Conservation (phyloP, 345 rosid species). For the Populus tremula region DNA sequence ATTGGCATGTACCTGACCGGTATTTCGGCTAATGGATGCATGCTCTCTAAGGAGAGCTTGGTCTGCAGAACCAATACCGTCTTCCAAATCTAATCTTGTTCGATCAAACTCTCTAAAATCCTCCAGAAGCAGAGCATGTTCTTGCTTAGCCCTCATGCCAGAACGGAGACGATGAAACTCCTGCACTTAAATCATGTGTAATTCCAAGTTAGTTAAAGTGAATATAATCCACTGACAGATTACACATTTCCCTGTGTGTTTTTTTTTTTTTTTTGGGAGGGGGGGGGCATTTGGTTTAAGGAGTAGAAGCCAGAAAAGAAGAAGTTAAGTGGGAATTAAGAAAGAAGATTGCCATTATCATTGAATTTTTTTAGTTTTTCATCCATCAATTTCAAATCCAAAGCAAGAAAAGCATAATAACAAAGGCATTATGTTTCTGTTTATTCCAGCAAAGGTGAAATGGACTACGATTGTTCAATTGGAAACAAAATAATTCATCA, state of each 20-base stretch:
- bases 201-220: constrained; percentile 22
- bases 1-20: constrained; percentile 63
- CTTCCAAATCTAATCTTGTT: constrained; percentile 88
- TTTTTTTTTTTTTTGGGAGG: background rate
- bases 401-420: too few relatives aligned
- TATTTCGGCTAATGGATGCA: constrained; percentile 69
- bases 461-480: background rate
- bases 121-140: constrained; percentile 91
- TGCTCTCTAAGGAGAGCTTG: constrained; percentile 82
- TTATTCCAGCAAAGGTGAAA: background rate
- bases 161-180: constrained; percentile 91
- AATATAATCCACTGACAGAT: background rate
- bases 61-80: constrained; percentile 64
- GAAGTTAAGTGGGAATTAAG: background rate
- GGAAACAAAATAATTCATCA: background rate
- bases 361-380: background rate
- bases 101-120: constrained; percentile 96
- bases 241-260: background rate
- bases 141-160: constrained; percentile 85
- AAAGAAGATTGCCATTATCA: background rate
- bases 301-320: too few relatives aligned
- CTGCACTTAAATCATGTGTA: constrained; percentile 59
- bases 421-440: too few relatives aligned
- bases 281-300: too few relatives aligned
- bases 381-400: background rate